Evolutionary conservation across 2,329 filamentous ascomycete species (phyloP).

Genomic region (Penicillium decumbens): DNA sequence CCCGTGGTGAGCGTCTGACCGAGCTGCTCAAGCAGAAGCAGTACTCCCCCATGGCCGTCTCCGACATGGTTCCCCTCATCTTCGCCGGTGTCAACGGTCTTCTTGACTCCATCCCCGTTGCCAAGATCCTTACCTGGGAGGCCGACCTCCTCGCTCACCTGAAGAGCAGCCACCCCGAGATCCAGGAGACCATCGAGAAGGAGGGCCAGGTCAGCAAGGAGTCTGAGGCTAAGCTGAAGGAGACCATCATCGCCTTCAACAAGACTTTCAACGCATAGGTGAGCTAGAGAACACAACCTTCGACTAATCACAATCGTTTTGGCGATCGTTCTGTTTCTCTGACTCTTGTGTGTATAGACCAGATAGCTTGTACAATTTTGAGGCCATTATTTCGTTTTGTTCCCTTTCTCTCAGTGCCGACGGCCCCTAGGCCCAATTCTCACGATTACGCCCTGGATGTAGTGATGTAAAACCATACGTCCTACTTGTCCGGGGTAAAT

Average conservation of each 20-base stretch:
- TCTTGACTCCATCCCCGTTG: conserved; percentile 82
- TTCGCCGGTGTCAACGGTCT: conserved; percentile 98
- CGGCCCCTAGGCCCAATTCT: conserved; percentile 3
- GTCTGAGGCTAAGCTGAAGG: conserved; percentile 60
- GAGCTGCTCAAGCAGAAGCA: conserved; percentile 99
- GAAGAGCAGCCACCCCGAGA: conserved; percentile 79
- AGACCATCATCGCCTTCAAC: conserved; percentile 74
- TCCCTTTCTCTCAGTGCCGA: conserved; percentile 17
- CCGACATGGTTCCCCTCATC: conserved; percentile 99
- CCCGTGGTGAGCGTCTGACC: conserved; percentile 96
- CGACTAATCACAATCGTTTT: conserved; percentile 24
- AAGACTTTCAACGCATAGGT: conserved; percentile 71
- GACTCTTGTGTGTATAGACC: conserved; percentile 43
- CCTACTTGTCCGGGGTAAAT: conserved; percentile 22
- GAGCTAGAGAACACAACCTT: conserved; percentile 32
- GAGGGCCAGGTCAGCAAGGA: conserved; percentile 97
- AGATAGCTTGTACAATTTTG: conserved; percentile 46
- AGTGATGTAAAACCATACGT: conserved; percentile 24
- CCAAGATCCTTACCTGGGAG: conserved; percentile 92
- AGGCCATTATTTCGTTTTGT: conserved; percentile 41
- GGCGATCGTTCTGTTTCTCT: conserved; percentile 38
- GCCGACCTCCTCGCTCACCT: conserved; percentile 88
- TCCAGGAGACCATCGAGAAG: conserved; percentile 84
- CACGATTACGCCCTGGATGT: conserved; percentile 25
- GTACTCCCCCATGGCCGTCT: conserved; percentile 96